Conservation (phyloP, 1,284 basidiomycete genomes). For the Papiliotrema laurentii region DNA sequence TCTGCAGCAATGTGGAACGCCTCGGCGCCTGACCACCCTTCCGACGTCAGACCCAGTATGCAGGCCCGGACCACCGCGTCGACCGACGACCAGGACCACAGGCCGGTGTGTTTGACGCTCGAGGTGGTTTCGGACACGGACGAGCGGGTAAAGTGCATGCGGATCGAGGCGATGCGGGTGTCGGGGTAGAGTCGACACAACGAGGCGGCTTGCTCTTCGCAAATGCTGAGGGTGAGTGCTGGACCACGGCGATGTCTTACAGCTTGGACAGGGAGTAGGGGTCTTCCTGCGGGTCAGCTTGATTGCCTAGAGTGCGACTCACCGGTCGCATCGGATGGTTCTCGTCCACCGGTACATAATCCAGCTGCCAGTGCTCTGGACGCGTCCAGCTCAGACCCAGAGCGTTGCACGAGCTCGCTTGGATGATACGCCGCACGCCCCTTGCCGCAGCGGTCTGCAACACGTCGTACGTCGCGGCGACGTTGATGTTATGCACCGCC, state of each 20-base stretch:
- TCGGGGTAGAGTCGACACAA: constrained; percentile 32
- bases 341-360: constrained; percentile 28
- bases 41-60: constrained; percentile 28
- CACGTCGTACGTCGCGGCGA: constrained; percentile 37
- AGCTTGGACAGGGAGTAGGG: constrained; percentile 34
- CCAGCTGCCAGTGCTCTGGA: constrained; percentile 15
- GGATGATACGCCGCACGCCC: constrained; percentile 29
- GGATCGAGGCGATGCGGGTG: constrained; percentile 36
- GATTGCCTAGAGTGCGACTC: constrained; percentile 7
- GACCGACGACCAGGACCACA: constrained; percentile 36
- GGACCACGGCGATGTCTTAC: constrained; percentile 4
- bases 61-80: constrained; percentile 30
- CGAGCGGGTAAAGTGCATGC: constrained; percentile 31
- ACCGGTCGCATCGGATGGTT: constrained; percentile 20
- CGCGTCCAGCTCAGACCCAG: constrained; percentile 22
- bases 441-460: constrained; percentile 27
- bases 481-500: constrained; percentile 36
- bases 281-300: constrained; percentile 19
- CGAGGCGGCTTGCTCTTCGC: constrained; percentile 38
- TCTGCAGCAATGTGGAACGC: constrained; percentile 36
- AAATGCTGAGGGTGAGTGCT: constrained; percentile 11
- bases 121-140: constrained; percentile 12
- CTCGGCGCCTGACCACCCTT: constrained; percentile 32
- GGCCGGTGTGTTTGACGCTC: constrained; percentile 16
- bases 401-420: constrained; percentile 33